phyloP scores from a whole-genome alignment of 441 rosid species.

The Gossypium lobatum region DNA sequence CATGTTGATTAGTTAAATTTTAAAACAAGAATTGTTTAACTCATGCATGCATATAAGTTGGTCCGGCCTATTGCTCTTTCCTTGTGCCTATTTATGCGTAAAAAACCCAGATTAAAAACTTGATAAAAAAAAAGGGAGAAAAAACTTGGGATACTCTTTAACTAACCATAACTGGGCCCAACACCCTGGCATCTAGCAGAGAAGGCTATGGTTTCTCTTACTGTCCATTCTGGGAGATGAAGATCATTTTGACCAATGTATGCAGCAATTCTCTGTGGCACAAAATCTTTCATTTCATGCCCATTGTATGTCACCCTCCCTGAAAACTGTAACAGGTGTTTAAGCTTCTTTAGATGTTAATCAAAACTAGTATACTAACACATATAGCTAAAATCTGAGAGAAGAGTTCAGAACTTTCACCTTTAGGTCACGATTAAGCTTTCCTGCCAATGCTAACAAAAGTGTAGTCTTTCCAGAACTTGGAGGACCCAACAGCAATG shows the following conservation, averaged over 20 bases:
- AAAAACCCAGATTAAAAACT: neutral
- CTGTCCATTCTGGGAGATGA: constrained; percentile 38
- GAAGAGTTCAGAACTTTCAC: constrained; percentile 17
- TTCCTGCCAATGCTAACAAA: constrained; percentile 50
- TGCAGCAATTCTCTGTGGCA: constrained; percentile 40
- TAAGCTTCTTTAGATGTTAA: neutral
- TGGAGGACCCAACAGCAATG: constrained; percentile 64
- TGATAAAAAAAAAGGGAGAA: neutral
- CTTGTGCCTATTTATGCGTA: neutral
- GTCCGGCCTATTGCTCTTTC: too few relatives aligned
- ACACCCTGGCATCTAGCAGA: constrained; percentile 52
- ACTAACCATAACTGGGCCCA: constrained; percentile 37
- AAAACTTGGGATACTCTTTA: neutral
- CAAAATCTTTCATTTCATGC: constrained; percentile 40
- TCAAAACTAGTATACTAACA: neutral
- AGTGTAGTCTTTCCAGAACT: constrained; percentile 62
- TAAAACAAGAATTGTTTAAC: neutral
- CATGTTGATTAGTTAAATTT: neutral
- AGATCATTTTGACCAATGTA: constrained; percentile 45
- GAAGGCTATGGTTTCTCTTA: constrained; percentile 46
- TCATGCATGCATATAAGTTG: neutral
- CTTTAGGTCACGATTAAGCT: constrained; percentile 35
- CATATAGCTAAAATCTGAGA: neutral
- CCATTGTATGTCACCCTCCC: constrained; percentile 48
- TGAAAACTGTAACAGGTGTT: constrained; percentile 15